phyloP scores from a whole-genome alignment of 495 filamentous ascomycete genomes.

The Baudoinia panamericana region DNA sequence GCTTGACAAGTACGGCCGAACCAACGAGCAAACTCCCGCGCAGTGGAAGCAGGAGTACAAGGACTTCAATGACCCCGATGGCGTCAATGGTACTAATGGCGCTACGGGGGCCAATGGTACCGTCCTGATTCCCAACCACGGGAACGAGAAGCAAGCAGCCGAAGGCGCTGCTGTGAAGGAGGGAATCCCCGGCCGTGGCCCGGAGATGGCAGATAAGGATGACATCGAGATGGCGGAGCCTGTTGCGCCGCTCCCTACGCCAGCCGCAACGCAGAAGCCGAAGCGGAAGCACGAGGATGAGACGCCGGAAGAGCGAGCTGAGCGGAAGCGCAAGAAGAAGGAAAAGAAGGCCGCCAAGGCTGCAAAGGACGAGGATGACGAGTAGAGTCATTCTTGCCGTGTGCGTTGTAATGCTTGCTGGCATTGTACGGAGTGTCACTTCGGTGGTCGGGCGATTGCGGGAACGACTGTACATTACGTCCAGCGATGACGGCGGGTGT shows the following conservation, averaged over 20 bases:
- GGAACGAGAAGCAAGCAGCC: slow-evolving; percentile 10
- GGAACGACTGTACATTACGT: too few relatives aligned
- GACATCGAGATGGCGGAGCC: slow-evolving; percentile 32
- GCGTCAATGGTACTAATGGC: slow-evolving; percentile 17
- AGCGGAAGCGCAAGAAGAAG: slow-evolving; percentile 31
- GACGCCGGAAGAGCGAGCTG: slow-evolving; percentile 26
- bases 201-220: slow-evolving; percentile 31
- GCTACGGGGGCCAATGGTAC: not conserved
- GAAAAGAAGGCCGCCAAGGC: slow-evolving; percentile 21
- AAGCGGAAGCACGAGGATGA: slow-evolving; percentile 29
- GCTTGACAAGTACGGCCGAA: slow-evolving; percentile 88
- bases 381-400: slow-evolving; percentile 18
- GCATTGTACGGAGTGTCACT: too few relatives aligned
- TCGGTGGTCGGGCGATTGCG: too few relatives aligned
- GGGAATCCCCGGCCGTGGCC: slow-evolving; percentile 18
- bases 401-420: too few relatives aligned
- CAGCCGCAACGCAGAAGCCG: slow-evolving; percentile 23
- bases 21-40: slow-evolving; percentile 81
- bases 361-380: slow-evolving; percentile 21
- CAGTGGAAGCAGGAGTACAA: slow-evolving; percentile 84
- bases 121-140: not conserved
- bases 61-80: slow-evolving; percentile 56
- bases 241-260: slow-evolving; percentile 20
- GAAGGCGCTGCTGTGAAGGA: slow-evolving; percentile 19
- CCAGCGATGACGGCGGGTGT: not conserved